These are phyloP conservation scores for Elongisporangium undulatum DNA, from an alignment of 352 stramenopile species.

Conservation along the genomic window DNA sequence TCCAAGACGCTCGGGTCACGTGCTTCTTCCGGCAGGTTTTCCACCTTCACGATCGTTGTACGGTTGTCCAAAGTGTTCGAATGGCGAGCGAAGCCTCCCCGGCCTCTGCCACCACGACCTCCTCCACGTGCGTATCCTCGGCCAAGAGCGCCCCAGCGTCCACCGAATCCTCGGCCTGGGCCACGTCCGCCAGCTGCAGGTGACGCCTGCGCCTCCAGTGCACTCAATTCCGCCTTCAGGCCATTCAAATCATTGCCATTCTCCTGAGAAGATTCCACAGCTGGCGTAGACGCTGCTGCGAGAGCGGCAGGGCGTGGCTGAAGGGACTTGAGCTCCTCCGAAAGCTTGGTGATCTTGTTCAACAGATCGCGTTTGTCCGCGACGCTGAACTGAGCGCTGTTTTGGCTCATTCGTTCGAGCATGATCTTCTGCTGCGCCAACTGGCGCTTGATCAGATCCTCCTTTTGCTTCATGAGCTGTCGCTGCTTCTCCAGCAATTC, in stretches of 20 bases:
- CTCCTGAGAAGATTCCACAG: slow-evolving; percentile 5
- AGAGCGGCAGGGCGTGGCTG: slow-evolving; percentile 18
- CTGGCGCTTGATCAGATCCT: slow-evolving; percentile 77
- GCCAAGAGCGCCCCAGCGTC: slow-evolving; percentile 26
- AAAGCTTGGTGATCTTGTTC: slow-evolving; percentile 82
- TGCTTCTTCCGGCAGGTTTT: slow-evolving; percentile 69
- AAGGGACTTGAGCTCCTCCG: slow-evolving; percentile 59
- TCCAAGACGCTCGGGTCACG: slow-evolving; percentile 69
- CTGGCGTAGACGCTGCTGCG: slow-evolving; percentile 2
- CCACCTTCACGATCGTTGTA: slow-evolving; percentile 79
- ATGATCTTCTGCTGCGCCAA: slow-evolving; percentile 78
- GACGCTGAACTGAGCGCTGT: slow-evolving; percentile 59
- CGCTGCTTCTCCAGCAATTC: slow-evolving; percentile 83
- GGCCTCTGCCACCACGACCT: slow-evolving; percentile 33
- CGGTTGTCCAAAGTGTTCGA: slow-evolving; percentile 82
- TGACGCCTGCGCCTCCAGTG: slow-evolving; percentile 53
- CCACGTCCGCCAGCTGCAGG: slow-evolving; percentile 8
- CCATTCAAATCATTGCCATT: slow-evolving; percentile 32
- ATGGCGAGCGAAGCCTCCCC: slow-evolving; percentile 21
- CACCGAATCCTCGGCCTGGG: slow-evolving; percentile 20
- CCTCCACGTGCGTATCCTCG: slow-evolving; percentile 41
- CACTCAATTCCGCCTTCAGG: slow-evolving; percentile 62
- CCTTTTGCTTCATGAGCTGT: slow-evolving; percentile 79
- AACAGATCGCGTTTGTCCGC: slow-evolving; percentile 73
- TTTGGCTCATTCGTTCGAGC: slow-evolving; percentile 77